These are phyloP conservation scores for Pyronema omphalodes DNA, from an alignment of 495 filamentous ascomycete genomes.

Conservation along the genomic window DNA sequence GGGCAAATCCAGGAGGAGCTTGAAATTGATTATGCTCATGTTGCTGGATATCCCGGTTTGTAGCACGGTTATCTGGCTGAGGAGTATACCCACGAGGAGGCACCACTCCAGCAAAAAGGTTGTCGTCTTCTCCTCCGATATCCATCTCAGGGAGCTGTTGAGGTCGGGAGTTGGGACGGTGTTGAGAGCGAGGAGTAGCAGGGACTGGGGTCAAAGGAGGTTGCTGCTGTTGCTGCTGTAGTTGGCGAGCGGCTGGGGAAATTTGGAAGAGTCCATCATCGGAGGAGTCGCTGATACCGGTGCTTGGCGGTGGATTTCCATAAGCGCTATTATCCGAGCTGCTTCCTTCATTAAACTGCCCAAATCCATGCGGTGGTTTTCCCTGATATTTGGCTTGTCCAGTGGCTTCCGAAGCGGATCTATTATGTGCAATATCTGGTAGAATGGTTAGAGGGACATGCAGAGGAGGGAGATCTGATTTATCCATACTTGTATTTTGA, in stretches of 20 bases:
- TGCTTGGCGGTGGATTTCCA: conserved; percentile 5
- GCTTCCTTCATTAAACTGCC: not conserved
- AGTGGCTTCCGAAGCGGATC: conserved; percentile 37
- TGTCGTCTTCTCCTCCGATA: conserved; percentile 12
- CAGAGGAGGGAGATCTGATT: conserved; percentile 19
- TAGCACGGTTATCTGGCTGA: too few species aligned
- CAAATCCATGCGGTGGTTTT: not conserved
- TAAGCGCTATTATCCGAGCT: not conserved
- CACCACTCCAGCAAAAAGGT: conserved; percentile 9
- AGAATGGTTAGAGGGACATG: conserved; percentile 20
- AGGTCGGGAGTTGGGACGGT: conserved; percentile 20
- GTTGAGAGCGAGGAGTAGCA: conserved; percentile 16
- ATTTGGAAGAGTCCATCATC: conserved; percentile 21
- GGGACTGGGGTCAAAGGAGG: conserved; percentile 16
- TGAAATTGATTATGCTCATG: conserved; percentile 15
- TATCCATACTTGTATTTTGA: not conserved
- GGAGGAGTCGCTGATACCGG: conserved; percentile 17
- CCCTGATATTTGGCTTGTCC: conserved; percentile 21
- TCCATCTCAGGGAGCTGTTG: conserved; percentile 8
- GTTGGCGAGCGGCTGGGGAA: conserved; percentile 19
- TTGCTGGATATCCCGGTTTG: not conserved
- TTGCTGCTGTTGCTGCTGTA: conserved; percentile 18
- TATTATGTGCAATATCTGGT: conserved; percentile 32
- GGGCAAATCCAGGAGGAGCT: conserved; percentile 19
- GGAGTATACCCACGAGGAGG: not conserved